Base-by-base conservation (phyloP, 768 basidiomycete species). In the Suillus variegatus region DNA sequence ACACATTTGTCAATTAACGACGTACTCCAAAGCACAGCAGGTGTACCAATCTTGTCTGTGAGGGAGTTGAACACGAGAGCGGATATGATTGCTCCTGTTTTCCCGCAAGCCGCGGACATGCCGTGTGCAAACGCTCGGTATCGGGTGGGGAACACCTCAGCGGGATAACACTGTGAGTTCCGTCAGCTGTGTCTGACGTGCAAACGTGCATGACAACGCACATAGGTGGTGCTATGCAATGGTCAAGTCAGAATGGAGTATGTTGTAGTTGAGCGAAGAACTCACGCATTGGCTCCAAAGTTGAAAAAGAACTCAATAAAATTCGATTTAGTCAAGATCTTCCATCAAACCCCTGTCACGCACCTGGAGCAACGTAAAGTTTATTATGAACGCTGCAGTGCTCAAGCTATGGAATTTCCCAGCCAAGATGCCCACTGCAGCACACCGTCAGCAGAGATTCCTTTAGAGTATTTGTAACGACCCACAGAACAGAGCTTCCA, bases 101-200 rank as follows among this genome's bases (percentile, higher is more conserved):
- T 93, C 22, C 92, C 92, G 47, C 78, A 78, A 0, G 91, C 92
- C 3, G 92, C 92, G 2, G 86, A 87, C 14, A 91, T 78, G 36
- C 92, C 92, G 72, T 93, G 92, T 16, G 91, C 91, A 57, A 84
- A 84, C 32, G 88, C 89, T 54, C 87, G 84, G 77, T 86, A 92
- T 44, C 87, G 81, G 1, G 92, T 93, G 0, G 92, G 92, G 80
- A 92, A 92, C 13, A 92, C 87, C 77, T 92, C 91, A 4, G 88
- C 89, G 3, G 92, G 89, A 71, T 90, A 90, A 73, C 87, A 84
- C 86, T 88, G 54, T 7, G 25, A 20, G 49, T 44, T 35, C 4
- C 16, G 43, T 67, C 35, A 62, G 52, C 4, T 49, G 35, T 9
- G 10, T 10, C 44, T n/a, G n/a, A 22, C 12, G 16, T 20, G 14